Percentiles rank a stretch among this genome's conserved stretches.
Conservation (phyloP, 2,329 filamentous ascomycete genomes). For the Herpotrichia juniperi region DNA sequence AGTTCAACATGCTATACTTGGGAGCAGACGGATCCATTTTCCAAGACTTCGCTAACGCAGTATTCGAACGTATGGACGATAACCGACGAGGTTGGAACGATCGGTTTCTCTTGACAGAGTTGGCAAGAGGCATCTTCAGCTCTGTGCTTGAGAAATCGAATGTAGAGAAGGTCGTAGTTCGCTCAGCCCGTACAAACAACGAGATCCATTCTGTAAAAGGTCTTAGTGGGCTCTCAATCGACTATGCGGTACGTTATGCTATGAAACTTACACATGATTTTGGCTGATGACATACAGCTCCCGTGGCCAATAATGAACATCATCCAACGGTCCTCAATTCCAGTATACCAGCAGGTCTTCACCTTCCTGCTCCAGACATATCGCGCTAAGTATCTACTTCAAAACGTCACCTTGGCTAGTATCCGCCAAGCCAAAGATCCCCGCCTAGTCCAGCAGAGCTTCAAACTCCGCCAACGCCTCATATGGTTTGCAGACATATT, state of each 20-base stretch:
- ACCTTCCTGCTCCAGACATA: slow-evolving; percentile 79
- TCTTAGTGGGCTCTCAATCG: slow-evolving; percentile 68
- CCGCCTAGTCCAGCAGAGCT: slow-evolving; percentile 33
- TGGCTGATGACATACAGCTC: slow-evolving; percentile 29
- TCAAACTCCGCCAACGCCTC: slow-evolving; percentile 69
- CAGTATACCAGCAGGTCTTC: slow-evolving; percentile 73
- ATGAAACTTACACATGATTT: neutral
- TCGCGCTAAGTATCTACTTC: slow-evolving; percentile 71
- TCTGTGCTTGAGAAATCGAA: slow-evolving; percentile 58
- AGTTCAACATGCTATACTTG: slow-evolving; percentile 76
- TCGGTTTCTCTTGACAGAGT: slow-evolving; percentile 77
- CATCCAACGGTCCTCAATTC: slow-evolving; percentile 68
- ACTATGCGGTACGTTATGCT: slow-evolving; percentile 67
- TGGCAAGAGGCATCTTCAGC: slow-evolving; percentile 74
- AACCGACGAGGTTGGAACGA: slow-evolving; percentile 73
- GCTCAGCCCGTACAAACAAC: slow-evolving; percentile 53
- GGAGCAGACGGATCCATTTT: slow-evolving; percentile 74
- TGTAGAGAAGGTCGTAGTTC: slow-evolving; percentile 66
- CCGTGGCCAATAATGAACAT: slow-evolving; percentile 73
- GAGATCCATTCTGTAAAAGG: slow-evolving; percentile 65
- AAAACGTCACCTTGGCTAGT: slow-evolving; percentile 51
- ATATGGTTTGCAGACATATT: slow-evolving; percentile 79
- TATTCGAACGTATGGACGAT: slow-evolving; percentile 78
- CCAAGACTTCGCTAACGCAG: slow-evolving; percentile 66
- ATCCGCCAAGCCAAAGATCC: slow-evolving; percentile 9